Percentiles rank a stretch among this genome's conserved stretches.
phyloP scores from a whole-genome alignment of 495 filamentous ascomycete genomes.

The Aspergillus kassunensis region DNA sequence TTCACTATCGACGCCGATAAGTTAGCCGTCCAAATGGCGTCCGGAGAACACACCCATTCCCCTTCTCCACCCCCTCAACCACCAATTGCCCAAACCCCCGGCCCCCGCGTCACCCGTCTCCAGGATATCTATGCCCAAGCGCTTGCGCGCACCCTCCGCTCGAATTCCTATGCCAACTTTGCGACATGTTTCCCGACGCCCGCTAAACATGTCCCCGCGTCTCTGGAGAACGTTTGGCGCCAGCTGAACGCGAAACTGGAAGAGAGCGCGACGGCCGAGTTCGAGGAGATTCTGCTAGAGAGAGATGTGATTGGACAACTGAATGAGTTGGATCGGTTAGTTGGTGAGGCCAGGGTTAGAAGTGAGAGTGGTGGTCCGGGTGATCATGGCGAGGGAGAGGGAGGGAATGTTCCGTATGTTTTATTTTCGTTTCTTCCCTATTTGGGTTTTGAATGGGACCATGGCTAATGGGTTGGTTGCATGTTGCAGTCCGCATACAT shows the following conservation, averaged over 20 bases:
- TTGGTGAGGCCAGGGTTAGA: slow-evolving; percentile 63
- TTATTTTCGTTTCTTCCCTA: slow-evolving; percentile 3
- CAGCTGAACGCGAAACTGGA: slow-evolving; percentile 66
- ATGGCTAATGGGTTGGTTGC: not conserved
- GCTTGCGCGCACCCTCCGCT: slow-evolving; percentile 64
- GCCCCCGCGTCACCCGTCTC: slow-evolving; percentile 70
- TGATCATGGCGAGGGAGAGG: slow-evolving; percentile 16
- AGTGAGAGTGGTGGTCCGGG: slow-evolving; percentile 33
- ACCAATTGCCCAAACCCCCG: slow-evolving; percentile 59
- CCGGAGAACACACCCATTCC: no score
- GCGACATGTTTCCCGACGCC: slow-evolving; percentile 84
- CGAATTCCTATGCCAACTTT: slow-evolving; percentile 75
- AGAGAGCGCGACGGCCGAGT: slow-evolving; percentile 61
- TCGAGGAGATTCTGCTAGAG: slow-evolving; percentile 69
- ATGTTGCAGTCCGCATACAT: slow-evolving; percentile 63
- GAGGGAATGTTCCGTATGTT: slow-evolving; percentile 36
- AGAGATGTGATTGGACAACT: slow-evolving; percentile 67
- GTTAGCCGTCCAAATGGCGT: no score
- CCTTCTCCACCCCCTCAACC: slow-evolving; percentile 54
- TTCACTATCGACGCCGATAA: no score
- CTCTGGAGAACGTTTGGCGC: slow-evolving; percentile 62
- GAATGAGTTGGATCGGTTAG: slow-evolving; percentile 77
- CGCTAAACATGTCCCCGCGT: slow-evolving; percentile 62
- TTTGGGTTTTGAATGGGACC: not conserved
- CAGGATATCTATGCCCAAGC: slow-evolving; percentile 66